Conservation (phyloP, 1,139 yeast genomes). For the Yamadazyma diospyri region DNA sequence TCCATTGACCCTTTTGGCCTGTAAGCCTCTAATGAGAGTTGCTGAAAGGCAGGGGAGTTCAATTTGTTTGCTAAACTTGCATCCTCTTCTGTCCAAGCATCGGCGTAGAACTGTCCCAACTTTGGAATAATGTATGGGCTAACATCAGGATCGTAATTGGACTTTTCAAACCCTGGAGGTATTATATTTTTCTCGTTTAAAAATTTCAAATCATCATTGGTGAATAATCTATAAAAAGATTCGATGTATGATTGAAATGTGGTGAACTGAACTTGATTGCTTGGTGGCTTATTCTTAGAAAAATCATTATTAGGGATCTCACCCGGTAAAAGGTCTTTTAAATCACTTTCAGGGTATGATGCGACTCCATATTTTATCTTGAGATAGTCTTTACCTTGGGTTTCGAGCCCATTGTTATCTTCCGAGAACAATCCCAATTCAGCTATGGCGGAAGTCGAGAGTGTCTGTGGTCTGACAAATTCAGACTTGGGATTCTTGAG, state of each 20-base stretch:
- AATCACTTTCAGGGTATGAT: slow-evolving; percentile 77
- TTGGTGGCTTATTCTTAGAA: slow-evolving; percentile 73
- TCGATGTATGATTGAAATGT: slow-evolving; percentile 86
- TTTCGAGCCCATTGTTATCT: slow-evolving; percentile 48
- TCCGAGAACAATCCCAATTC: slow-evolving; percentile 69
- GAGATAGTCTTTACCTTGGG: slow-evolving; percentile 67
- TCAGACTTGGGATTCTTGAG: slow-evolving; percentile 75
- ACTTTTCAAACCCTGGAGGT: slow-evolving; percentile 49
- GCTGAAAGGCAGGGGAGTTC: slow-evolving; percentile 35
- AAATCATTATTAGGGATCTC: slow-evolving; percentile 83
- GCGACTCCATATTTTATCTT: slow-evolving; percentile 84
- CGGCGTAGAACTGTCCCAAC: slow-evolving; percentile 76
- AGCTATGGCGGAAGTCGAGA: slow-evolving; percentile 63
- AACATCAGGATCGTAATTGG: slow-evolving; percentile 59
- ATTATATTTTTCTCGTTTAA: slow-evolving; percentile 57
- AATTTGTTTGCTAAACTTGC: slow-evolving; percentile 40
- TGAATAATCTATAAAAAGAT: slow-evolving; percentile 72
- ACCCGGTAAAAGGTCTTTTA: slow-evolving; percentile 80
- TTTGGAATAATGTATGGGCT: slow-evolving; percentile 79
- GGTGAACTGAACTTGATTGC: slow-evolving; percentile 88
- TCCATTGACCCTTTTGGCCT: slow-evolving; percentile 63
- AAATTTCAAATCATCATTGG: slow-evolving; percentile 78
- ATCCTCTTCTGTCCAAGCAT: slow-evolving; percentile 86
- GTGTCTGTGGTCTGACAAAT: slow-evolving; percentile 68
- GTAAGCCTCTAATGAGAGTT: slow-evolving; percentile 41